Conservation (phyloP, 495 filamentous ascomycete species). For the Darksidea phi region DNA sequence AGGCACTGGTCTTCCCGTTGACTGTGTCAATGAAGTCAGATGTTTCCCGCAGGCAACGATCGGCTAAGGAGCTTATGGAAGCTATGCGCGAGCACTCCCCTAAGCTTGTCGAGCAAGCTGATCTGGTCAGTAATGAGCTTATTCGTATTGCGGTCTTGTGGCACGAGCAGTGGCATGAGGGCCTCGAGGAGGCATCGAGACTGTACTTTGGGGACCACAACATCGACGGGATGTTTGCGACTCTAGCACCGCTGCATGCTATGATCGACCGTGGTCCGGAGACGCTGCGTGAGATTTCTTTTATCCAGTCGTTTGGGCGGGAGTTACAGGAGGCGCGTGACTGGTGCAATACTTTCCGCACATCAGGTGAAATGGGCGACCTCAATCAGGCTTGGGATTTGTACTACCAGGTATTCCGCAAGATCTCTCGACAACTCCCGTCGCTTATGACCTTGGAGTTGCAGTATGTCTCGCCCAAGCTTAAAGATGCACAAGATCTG, state of each 20-base stretch:
- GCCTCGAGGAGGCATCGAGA: conserved; percentile 93
- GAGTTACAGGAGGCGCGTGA: conserved; percentile 92
- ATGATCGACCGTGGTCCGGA: conserved; percentile 87
- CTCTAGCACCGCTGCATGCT: conserved; percentile 85
- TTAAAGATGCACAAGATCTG: conserved; percentile 77
- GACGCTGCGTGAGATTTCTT: conserved; percentile 92
- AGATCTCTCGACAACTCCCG: conserved; percentile 89
- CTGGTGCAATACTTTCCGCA: conserved; percentile 88
- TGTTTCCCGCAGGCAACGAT: conserved; percentile 71
- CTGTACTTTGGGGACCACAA: conserved; percentile 89
- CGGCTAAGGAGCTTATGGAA: conserved; percentile 91
- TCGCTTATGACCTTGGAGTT: conserved; percentile 90
- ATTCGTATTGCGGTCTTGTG: conserved; percentile 95
- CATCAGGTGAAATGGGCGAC: conserved; percentile 83
- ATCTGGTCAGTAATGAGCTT: conserved; percentile 88
- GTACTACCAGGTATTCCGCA: conserved; percentile 95
- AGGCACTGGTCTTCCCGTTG: conserved; percentile 98
- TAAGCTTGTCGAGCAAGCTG: conserved; percentile 92
- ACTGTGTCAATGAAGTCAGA: conserved; percentile 98
- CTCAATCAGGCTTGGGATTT: conserved; percentile 98
- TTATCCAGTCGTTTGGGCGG: conserved; percentile 94
- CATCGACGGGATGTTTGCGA: conserved; percentile 93
- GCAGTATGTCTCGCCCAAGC: conserved; percentile 90
- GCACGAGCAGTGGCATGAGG: conserved; percentile 99
- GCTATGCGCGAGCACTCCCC: conserved; percentile 94